These are phyloP conservation scores for Pholiota conissans DNA, from an alignment of 768 basidiomycete species.

Conservation along the genomic window DNA sequence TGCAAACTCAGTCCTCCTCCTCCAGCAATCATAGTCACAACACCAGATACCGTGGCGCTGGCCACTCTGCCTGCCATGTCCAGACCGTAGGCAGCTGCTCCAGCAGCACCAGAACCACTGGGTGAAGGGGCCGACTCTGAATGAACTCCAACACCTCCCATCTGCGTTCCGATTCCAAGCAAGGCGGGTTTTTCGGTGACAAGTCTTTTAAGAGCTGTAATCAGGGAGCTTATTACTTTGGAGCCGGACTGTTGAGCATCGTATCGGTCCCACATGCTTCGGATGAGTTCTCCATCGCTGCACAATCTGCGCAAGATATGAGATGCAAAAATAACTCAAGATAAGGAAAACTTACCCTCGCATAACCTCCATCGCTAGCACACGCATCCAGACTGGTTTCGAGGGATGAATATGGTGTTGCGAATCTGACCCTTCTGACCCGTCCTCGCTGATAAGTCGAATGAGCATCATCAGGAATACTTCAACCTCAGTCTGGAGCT, in stretches of 20 bases:
- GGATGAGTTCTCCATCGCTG: constrained; percentile 76
- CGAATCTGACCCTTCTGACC: constrained; percentile 26
- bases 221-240: constrained; percentile 73
- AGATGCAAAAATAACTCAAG: not conserved
- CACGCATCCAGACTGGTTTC: constrained; percentile 84
- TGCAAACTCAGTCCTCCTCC: constrained; percentile 67
- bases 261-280: constrained; percentile 78
- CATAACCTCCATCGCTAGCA: constrained; percentile 90
- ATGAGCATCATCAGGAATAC: constrained; percentile 81
- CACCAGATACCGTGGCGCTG: constrained; percentile 79
- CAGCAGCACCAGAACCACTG: constrained; percentile 24
- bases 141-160: constrained; percentile 75
- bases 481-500: constrained; percentile 82
- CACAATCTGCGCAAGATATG: constrained; percentile 51
- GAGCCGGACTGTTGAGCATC: constrained; percentile 62
- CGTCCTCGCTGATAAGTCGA: constrained; percentile 59
- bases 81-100: constrained; percentile 52
- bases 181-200: constrained; percentile 87
- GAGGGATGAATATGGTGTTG: constrained; percentile 22
- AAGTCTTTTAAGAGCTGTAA: constrained; percentile 82
- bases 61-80: constrained; percentile 86
- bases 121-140: constrained; percentile 24
- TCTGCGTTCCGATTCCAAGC: constrained; percentile 77
- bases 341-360: constrained; percentile 55
- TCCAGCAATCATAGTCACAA: constrained; percentile 82